These are phyloP conservation scores for Scopulariopsis brevicaulis DNA, from an alignment of 2,329 filamentous ascomycete species.

Conservation along the genomic window DNA sequence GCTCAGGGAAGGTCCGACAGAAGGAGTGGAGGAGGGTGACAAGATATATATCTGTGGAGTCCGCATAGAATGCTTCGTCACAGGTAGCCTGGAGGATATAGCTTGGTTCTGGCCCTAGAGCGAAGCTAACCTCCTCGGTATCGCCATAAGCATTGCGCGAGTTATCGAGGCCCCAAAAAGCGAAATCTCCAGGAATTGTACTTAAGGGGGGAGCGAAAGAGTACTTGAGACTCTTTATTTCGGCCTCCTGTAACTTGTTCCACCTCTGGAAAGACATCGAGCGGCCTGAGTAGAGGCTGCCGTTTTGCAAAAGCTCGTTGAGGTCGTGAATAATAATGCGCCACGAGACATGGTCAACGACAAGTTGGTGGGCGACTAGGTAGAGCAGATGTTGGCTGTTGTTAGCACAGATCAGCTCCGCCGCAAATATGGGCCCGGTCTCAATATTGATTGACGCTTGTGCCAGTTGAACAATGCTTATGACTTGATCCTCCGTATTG, in stretches of 20 bases:
- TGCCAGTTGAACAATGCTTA: conserved; percentile 24
- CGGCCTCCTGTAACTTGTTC: conserved; percentile 31
- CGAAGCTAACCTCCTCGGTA: conserved; percentile 27
- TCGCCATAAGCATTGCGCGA: conserved; percentile 32
- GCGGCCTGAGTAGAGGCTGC: conserved; percentile 28
- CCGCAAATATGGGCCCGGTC: conserved; percentile 36
- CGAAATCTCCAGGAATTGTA: conserved; percentile 24
- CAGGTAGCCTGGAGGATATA: conserved; percentile 27
- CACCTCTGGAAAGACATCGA: conserved; percentile 37
- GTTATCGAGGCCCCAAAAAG: conserved; percentile 35
- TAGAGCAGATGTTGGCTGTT: conserved; percentile 35
- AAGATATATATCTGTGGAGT: conserved; percentile 41
- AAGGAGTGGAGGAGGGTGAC: conserved; percentile 44
- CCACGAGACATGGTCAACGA: conserved; percentile 39
- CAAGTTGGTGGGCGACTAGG: conserved; percentile 38
- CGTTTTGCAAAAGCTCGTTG: conserved; percentile 33
- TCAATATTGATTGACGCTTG: conserved; percentile 35
- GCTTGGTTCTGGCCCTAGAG: conserved; percentile 27
- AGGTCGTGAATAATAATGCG: conserved; percentile 35
- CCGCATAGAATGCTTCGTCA: conserved; percentile 35
- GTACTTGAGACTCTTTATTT: conserved; percentile 17
- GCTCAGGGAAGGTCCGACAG: conserved; percentile 39
- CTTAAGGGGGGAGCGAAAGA: conserved; percentile 23
- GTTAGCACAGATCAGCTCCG: conserved; percentile 31
- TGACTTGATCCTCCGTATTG: conserved; percentile 27